phyloP scores from a whole-genome alignment of 2,329 filamentous ascomycete genomes.

The Clathrospora elynae region DNA sequence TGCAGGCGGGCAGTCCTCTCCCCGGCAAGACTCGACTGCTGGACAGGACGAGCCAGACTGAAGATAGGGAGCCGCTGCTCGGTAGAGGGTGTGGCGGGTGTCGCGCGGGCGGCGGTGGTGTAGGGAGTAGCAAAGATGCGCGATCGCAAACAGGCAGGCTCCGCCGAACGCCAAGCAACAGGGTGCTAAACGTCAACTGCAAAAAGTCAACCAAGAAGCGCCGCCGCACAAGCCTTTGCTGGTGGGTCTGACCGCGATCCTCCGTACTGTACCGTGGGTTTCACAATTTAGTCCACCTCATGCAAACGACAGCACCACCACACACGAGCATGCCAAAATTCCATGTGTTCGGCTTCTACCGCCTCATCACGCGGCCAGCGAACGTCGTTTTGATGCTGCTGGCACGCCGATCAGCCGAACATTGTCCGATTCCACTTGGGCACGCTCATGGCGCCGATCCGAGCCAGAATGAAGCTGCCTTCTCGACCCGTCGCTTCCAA shows the following conservation, averaged over 20 bases:
- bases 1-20: constrained; percentile 41
- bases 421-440: constrained; percentile 10
- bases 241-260: constrained; percentile 2
- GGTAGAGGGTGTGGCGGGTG: constrained; percentile 19
- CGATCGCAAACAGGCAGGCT: constrained; percentile 17
- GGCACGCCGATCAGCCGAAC: constrained; percentile 14
- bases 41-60: constrained; percentile 54
- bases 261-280: constrained; percentile 1
- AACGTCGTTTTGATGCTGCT: constrained; percentile 7
- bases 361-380: constrained; percentile 2
- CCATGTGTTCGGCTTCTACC: constrained; percentile 7
- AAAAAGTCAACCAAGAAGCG: constrained; percentile 11
- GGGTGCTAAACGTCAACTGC: constrained; percentile 16
- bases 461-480: constrained; percentile 4
- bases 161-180: constrained; percentile 15
- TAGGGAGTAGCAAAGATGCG: constrained; percentile 25
- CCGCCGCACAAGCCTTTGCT: constrained; percentile 3
- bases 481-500: constrained; percentile 5
- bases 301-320: background rate
- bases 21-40: constrained; percentile 50
- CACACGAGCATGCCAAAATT: constrained; percentile 1
- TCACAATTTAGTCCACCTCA: constrained; percentile 3
- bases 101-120: constrained; percentile 27
- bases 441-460: constrained; percentile 9
- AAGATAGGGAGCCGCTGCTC: constrained; percentile 45